Conservation (phyloP, 176 grass and related monocot genomes). For the Saccharum officinarum region DNA sequence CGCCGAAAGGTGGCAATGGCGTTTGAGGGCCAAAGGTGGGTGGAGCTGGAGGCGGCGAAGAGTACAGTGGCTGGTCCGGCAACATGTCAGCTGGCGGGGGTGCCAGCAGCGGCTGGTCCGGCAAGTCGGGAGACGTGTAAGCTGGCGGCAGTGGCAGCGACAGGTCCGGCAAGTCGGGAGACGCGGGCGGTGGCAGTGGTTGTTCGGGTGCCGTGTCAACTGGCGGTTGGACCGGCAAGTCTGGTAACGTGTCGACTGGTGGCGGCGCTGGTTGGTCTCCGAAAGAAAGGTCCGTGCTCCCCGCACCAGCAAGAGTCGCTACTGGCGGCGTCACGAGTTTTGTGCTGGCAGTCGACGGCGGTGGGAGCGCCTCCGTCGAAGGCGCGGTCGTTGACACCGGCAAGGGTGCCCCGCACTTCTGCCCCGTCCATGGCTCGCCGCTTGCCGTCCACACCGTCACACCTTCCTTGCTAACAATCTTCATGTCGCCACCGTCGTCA, state of each 20-base stretch:
- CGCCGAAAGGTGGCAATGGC: conserved; percentile 30
- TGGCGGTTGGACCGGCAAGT: conserved; percentile 27
- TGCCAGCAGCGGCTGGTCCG: conserved; percentile 22
- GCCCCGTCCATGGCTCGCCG: conserved; percentile 43
- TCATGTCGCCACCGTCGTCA: conserved; percentile 51
- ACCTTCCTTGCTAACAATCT: conserved; percentile 39
- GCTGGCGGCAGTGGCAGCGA: neutral
- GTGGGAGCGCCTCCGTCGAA: neutral
- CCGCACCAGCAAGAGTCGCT: conserved; percentile 16
- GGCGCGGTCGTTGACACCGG: conserved; percentile 6
- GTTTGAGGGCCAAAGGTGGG: neutral
- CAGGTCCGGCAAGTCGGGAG: conserved; percentile 11
- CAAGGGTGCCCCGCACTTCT: conserved; percentile 38
- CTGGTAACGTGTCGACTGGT: conserved; percentile 8
- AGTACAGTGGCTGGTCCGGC: conserved; percentile 25
- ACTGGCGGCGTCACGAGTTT: conserved; percentile 39
- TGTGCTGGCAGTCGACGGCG: neutral
- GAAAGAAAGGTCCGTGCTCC: conserved; percentile 25
- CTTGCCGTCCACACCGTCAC: conserved; percentile 45
- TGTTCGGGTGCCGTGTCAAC: conserved; percentile 20
- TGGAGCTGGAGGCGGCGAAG: conserved; percentile 32
- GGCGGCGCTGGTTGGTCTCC: conserved; percentile 30
- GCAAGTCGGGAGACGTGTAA: conserved; percentile 3
- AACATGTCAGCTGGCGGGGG: neutral
- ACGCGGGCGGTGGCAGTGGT: conserved; percentile 15